These are phyloP conservation scores for Eimeria acervulina DNA, from an alignment of 169 alveolate genomes.

Conservation along the genomic window DNA sequence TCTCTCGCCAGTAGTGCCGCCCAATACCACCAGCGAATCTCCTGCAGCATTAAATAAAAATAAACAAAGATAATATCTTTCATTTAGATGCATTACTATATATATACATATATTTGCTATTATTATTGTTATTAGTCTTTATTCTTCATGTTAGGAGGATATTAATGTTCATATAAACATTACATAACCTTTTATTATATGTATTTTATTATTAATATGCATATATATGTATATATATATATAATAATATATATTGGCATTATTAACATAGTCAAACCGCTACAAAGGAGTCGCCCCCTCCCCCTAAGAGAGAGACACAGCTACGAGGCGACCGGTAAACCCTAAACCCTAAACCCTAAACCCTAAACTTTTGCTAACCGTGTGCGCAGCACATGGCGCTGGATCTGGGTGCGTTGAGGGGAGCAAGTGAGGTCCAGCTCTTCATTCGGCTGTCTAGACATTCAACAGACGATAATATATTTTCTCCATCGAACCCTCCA, in stretches of 20 bases:
- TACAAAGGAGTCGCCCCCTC: no score
- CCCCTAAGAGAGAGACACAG: background rate
- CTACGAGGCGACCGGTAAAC: background rate
- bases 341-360: background rate
- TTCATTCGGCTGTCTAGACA: slow-evolving; percentile 91
- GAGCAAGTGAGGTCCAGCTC: slow-evolving; percentile 92
- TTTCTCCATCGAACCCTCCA: slow-evolving; percentile 93
- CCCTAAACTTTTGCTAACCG: slow-evolving; percentile 9
- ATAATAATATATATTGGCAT: no score
- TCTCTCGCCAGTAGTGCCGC: slow-evolving; percentile 93
- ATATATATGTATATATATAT: background rate
- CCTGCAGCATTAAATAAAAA: slow-evolving; percentile 65
- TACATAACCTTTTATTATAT: no score
- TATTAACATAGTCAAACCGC: no score
- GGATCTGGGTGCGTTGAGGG: slow-evolving; percentile 92
- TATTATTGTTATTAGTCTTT: no score
- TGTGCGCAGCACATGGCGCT: slow-evolving; percentile 91
- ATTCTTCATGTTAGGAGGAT: no score
- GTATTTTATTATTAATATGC: no score
- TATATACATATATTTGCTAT: no score
- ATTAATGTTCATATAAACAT: no score
- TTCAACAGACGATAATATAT: slow-evolving; percentile 91
- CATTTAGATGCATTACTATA: background rate
- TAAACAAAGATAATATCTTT: background rate
- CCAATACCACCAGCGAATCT: slow-evolving; percentile 89